Conservation (phyloP, 352 stramenopile genomes). For the Phytopythium aichiense region DNA sequence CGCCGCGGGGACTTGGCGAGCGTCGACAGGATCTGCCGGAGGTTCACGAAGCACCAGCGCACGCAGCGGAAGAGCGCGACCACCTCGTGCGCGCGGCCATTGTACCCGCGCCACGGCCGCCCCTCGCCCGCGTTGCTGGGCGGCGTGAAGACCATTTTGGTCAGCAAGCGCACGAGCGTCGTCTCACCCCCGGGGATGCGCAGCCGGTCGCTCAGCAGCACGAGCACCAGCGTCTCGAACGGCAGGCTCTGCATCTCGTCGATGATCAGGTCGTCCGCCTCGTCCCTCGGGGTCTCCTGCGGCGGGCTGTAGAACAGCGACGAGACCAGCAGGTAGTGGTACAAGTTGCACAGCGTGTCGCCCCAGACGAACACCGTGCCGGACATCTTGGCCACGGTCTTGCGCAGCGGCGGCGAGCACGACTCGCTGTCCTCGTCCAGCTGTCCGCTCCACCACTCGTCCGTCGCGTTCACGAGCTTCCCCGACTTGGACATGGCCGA, state of each 20-base stretch:
- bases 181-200: conserved; percentile 52
- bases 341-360: conserved; percentile 57
- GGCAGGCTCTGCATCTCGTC: conserved; percentile 42
- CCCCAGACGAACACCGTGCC: conserved; percentile 49
- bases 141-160: conserved; percentile 31
- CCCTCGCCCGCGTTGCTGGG: conserved; percentile 11
- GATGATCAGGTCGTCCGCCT: conserved; percentile 26
- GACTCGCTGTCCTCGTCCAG: neutral
- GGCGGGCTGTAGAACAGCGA: conserved; percentile 62
- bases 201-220: conserved; percentile 59
- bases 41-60: conserved; percentile 57
- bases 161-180: conserved; percentile 37
- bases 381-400: conserved; percentile 18
- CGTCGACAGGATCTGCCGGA: conserved; percentile 51
- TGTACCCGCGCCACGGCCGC: conserved; percentile 16
- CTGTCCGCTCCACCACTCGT: neutral
- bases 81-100: conserved; percentile 35
- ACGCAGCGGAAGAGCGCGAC: conserved; percentile 53
- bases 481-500: conserved; percentile 9
- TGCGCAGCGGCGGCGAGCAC: neutral
- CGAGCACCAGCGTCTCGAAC: conserved; percentile 53
- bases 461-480: neutral
- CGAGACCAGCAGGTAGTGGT: conserved; percentile 58
- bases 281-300: conserved; percentile 13
- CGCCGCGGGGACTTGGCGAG: conserved; percentile 35